Evolutionary conservation across 106 monocot genomes (phyloP).

Genomic region (Hemerocallis citrina): DNA sequence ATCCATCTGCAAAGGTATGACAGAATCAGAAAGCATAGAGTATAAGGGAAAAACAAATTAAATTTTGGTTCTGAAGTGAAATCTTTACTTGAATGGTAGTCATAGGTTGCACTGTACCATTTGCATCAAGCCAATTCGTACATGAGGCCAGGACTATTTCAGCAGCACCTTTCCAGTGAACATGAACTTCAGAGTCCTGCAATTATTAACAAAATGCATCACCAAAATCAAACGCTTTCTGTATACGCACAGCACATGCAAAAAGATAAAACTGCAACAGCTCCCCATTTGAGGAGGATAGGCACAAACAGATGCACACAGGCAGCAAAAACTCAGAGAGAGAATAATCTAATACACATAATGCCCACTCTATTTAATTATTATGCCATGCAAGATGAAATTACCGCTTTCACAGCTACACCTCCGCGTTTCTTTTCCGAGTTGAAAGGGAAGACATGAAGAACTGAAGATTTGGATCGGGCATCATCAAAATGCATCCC

Average conservation of each 20-base stretch:
- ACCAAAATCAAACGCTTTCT: not conserved
- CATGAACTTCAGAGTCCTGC: constrained; percentile 66
- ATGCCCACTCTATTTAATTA: not conserved
- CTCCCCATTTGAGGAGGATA: no score
- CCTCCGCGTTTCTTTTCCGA: constrained; percentile 98
- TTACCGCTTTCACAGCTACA: constrained; percentile 71
- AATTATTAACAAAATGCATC: constrained; percentile 6
- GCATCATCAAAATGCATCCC: constrained; percentile 73
- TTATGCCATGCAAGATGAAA: not conserved
- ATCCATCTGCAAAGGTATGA: constrained; percentile 29
- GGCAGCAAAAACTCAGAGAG: not conserved
- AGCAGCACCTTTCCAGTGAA: constrained; percentile 99
- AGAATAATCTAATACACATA: not conserved
- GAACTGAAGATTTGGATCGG: constrained; percentile 59
- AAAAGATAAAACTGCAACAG: not conserved
- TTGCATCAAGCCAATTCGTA: constrained; percentile 55
- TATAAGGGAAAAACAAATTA: not conserved
- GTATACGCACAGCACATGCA: not conserved
- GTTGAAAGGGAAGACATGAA: constrained; percentile 84
- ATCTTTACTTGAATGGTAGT: constrained; percentile 39
- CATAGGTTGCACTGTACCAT: constrained; percentile 50
- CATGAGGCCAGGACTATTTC: constrained; percentile 82
- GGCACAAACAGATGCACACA: not conserved
- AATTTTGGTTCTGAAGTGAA: not conserved
- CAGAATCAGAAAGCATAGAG: not conserved